Conservation (phyloP, 1,284 basidiomycete genomes). For the Rhodotorula sp. region DNA sequence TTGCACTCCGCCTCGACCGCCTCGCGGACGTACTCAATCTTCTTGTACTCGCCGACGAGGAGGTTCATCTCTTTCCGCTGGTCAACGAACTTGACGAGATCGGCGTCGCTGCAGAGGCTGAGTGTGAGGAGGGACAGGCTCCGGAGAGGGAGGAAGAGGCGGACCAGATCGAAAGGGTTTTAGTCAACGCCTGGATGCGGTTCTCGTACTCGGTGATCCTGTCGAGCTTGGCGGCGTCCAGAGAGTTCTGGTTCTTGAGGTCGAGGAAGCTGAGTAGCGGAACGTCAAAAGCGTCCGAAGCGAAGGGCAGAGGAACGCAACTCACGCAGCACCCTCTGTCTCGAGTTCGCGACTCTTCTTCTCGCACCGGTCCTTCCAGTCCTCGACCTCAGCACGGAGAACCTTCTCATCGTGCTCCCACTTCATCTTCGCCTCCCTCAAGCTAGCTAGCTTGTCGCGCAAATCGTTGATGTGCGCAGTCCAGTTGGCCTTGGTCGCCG, state of each 20-base stretch:
- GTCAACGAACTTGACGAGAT: conserved; percentile 66
- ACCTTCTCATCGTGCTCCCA: conserved; percentile 64
- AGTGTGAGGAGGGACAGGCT: background rate
- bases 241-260: conserved; percentile 34
- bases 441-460: conserved; percentile 63
- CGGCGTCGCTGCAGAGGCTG: conserved; percentile 60
- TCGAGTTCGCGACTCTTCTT: conserved; percentile 67
- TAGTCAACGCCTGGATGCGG: conserved; percentile 64
- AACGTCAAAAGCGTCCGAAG: background rate
- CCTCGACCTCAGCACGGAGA: conserved; percentile 64
- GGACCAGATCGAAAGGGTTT: conserved; percentile 68
- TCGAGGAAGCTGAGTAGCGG: conserved; percentile 50
- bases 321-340: conserved; percentile 56
- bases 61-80: conserved; percentile 54
- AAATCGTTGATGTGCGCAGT: conserved; percentile 37
- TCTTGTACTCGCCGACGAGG: conserved; percentile 33
- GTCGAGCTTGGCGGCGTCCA: conserved; percentile 31
- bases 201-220: conserved; percentile 37
- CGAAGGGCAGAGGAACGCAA: background rate
- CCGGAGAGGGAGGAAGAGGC: background rate
- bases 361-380: conserved; percentile 62
- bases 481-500: conserved; percentile 38
- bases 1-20: conserved; percentile 22
- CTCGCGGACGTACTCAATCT: conserved; percentile 29
- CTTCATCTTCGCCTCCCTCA: conserved; percentile 65